Percentiles rank a stretch among this genome's conserved stretches.
These are phyloP conservation scores for Myriosclerotinia curreyana DNA, from an alignment of 2,329 filamentous ascomycete genomes.

Conservation along the genomic window DNA sequence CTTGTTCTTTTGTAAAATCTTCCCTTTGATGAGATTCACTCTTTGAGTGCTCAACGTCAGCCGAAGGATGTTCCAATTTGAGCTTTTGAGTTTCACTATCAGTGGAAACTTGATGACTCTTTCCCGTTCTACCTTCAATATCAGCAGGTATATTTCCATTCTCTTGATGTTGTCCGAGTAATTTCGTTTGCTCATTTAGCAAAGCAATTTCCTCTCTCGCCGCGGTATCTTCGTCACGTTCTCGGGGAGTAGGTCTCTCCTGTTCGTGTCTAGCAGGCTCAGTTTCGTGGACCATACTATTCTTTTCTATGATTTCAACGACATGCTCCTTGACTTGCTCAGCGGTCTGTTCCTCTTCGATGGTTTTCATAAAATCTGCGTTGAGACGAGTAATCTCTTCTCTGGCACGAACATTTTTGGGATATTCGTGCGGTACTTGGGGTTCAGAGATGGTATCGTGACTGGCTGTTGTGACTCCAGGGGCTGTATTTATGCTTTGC, in stretches of 20 bases:
- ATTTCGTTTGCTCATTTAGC: slow-evolving; percentile 4
- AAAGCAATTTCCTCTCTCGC: slow-evolving; percentile 8
- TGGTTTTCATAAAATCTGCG: slow-evolving; percentile 31
- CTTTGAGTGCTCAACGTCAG: not conserved
- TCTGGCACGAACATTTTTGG: slow-evolving; percentile 32
- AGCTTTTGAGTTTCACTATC: not conserved
- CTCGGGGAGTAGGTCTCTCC: not conserved
- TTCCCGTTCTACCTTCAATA: not conserved
- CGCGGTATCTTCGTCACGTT: not conserved
- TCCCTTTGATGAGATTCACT: not conserved
- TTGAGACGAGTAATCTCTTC: slow-evolving; percentile 34
- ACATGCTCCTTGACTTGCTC: not conserved
- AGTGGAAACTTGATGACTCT: not conserved
- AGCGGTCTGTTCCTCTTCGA: slow-evolving; percentile 16
- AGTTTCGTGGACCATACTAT: not conserved
- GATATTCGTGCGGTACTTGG: slow-evolving; percentile 22
- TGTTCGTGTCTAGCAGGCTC: not conserved
- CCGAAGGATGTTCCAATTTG: not conserved
- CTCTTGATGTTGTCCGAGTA: not conserved
- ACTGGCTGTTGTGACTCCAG: not conserved
- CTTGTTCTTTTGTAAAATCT: not conserved
- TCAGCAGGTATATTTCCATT: not conserved
- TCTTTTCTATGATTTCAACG: not conserved
- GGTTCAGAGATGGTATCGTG: not conserved
- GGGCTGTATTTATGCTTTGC: not conserved